Evolutionary conservation across 345 rosid genomes (phyloP).

Genomic region (Orychophragmus violaceus): DNA sequence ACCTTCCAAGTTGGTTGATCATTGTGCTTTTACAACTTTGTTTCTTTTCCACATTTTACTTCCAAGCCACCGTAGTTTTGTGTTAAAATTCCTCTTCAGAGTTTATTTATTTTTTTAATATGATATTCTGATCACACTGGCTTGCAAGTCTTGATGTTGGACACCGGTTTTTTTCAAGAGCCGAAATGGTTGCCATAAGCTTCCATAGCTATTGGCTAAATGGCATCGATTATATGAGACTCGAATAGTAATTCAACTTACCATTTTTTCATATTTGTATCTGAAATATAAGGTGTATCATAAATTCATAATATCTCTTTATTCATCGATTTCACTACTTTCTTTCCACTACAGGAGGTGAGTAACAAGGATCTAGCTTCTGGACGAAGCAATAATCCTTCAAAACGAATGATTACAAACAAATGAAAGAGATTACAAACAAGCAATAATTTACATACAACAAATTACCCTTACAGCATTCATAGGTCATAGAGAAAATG

Average conservation of each 20-base stretch:
- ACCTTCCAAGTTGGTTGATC: conserved; percentile 60
- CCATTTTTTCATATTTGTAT: no score
- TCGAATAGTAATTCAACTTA: conserved; percentile 35
- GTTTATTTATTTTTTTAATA: not conserved
- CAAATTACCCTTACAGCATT: no score
- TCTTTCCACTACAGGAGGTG: conserved; percentile 40
- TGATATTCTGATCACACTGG: not conserved
- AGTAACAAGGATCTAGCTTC: no score
- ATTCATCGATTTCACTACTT: not conserved
- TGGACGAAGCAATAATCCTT: no score
- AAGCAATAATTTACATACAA: no score
- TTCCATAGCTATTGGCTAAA: conserved; percentile 91
- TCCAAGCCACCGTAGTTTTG: not conserved
- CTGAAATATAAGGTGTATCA: not conserved
- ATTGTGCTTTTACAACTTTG: not conserved
- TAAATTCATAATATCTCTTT: no score
- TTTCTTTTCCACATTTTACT: not conserved
- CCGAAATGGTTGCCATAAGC: conserved; percentile 90
- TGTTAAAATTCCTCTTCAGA: not conserved
- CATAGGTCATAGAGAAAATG: no score
- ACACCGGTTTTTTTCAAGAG: conserved; percentile 81
- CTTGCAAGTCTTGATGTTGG: conserved; percentile 78
- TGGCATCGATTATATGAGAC: conserved; percentile 87
- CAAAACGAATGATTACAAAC: no score
- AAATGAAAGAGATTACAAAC: no score